Conservation (phyloP, 345 rosid species). For the Eucalyptus urophylla region DNA sequence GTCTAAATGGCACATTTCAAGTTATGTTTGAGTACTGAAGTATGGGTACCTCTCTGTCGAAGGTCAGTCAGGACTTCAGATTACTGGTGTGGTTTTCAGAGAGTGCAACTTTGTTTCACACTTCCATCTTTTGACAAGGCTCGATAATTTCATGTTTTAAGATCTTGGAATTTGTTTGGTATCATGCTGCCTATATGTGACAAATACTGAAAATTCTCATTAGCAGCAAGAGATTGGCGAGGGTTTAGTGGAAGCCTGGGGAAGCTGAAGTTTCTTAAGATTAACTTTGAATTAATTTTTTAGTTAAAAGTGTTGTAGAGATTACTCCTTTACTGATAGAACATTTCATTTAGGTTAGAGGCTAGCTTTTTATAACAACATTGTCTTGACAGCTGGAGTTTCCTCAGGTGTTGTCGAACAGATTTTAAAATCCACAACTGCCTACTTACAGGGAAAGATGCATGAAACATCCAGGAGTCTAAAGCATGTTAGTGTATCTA, state of each 20-base stretch:
- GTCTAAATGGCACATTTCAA: neutral
- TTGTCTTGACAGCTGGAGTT: neutral
- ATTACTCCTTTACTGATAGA: neutral
- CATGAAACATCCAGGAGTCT: neutral
- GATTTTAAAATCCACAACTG: neutral
- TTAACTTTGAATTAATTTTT: neutral
- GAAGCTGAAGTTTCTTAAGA: neutral
- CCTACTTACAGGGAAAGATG: neutral
- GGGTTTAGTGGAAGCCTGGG: neutral
- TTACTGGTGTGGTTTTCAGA: neutral
- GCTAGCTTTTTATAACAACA: neutral
- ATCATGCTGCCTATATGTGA: neutral
- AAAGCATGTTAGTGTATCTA: neutral
- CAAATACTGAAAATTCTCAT: neutral
- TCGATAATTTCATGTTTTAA: neutral
- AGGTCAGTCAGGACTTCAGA: neutral
- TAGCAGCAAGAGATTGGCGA: neutral
- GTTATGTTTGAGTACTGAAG: neutral
- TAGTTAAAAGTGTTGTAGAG: neutral
- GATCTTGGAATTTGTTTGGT: neutral
- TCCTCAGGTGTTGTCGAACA: neutral
- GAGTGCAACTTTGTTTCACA: neutral
- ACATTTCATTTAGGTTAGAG: neutral
- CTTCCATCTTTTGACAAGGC: neutral
- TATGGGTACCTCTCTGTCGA: neutral